Evolutionary conservation across 768 basidiomycete genomes (phyloP).

Genomic region (Mycena vulgaris): DNA sequence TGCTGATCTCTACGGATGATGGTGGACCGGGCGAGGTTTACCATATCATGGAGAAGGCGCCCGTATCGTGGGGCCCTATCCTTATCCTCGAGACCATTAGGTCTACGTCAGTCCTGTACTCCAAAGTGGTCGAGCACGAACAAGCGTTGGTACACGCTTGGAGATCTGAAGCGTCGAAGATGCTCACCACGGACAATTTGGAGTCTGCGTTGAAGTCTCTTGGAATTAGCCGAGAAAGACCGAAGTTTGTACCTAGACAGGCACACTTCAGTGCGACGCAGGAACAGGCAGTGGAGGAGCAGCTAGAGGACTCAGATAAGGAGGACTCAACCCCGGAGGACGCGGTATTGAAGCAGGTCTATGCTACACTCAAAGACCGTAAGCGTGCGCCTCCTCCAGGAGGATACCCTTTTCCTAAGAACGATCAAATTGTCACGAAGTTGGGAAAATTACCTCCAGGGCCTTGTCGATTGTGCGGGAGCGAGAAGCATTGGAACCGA

Average conservation of each 20-base stretch:
- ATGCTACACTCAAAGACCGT: neutral
- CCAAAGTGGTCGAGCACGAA: neutral
- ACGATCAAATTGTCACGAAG: conserved; percentile 11
- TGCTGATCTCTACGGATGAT: neutral
- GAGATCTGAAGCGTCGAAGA: neutral
- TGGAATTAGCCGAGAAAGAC: no score
- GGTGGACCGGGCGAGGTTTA: neutral
- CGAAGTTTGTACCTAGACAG: no score
- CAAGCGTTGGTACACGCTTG: neutral
- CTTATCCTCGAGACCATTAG: neutral
- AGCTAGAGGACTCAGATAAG: no score
- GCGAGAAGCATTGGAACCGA: conserved; percentile 22
- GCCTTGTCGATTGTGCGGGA: conserved; percentile 12
- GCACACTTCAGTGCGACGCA: no score
- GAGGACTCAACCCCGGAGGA: neutral
- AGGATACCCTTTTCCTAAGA: conserved; percentile 16
- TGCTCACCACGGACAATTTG: neutral
- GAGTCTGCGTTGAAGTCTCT: neutral
- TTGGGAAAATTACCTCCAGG: neutral
- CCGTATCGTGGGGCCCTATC: neutral
- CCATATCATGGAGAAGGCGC: conserved; percentile 11
- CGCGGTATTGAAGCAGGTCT: neutral
- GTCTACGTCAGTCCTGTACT: neutral
- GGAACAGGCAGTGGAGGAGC: neutral
- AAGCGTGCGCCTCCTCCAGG: neutral